Conservation (phyloP, 768 basidiomycete species). For the Boletus huronensis region DNA sequence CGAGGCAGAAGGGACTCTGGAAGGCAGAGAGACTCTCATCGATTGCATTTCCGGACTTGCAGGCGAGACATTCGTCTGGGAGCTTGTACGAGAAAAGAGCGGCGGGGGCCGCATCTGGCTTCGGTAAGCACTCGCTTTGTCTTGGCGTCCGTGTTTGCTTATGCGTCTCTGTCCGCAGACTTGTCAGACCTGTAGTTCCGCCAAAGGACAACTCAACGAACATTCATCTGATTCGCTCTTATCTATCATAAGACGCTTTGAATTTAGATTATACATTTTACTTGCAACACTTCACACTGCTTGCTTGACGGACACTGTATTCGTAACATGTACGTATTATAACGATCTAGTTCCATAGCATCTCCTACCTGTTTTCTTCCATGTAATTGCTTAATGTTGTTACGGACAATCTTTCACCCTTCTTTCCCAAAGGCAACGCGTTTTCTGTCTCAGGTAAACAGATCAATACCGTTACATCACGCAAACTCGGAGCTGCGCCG, state of each 20-base stretch:
- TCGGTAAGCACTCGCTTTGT: slow-evolving; percentile 40
- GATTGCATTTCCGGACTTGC: slow-evolving; percentile 43
- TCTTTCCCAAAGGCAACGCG: background rate
- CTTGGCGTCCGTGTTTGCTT: background rate
- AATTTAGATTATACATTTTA: slow-evolving; percentile 16
- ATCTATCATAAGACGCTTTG: slow-evolving; percentile 20
- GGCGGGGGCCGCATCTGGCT: slow-evolving; percentile 60
- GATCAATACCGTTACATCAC: background rate
- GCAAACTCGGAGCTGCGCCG: background rate
- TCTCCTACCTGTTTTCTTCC: slow-evolving; percentile 1
- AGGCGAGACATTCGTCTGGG: slow-evolving; percentile 43
- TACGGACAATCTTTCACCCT: slow-evolving; percentile 6
- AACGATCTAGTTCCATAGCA: slow-evolving; percentile 1
- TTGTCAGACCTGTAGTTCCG: slow-evolving; percentile 21
- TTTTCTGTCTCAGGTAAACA: background rate
- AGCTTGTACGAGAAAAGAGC: slow-evolving; percentile 61
- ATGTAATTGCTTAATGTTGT: slow-evolving; percentile 18
- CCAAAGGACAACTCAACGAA: slow-evolving; percentile 22
- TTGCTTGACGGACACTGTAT: slow-evolving; percentile 15
- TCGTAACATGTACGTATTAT: slow-evolving; percentile 12
- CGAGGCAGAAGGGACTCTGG: slow-evolving; percentile 73
- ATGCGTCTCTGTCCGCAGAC: slow-evolving; percentile 6
- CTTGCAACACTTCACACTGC: slow-evolving; percentile 1
- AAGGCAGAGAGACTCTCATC: slow-evolving; percentile 55
- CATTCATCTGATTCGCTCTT: slow-evolving; percentile 19